Evolutionary conservation across 257 asterid species (phyloP).

Genomic region (Solanum gracilifrons): DNA sequence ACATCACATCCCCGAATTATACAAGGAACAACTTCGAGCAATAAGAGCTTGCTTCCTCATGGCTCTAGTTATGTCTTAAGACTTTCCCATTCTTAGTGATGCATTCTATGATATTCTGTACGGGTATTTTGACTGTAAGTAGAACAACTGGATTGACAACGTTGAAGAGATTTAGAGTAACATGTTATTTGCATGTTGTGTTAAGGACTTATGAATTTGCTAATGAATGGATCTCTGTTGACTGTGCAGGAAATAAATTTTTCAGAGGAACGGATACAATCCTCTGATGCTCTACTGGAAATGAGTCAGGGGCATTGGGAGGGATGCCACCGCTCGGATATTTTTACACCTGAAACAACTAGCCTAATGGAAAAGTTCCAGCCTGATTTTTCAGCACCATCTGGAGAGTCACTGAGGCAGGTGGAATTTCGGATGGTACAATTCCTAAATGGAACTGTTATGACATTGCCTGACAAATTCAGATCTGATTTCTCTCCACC

Average conservation of each 20-base stretch:
- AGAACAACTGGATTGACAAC: neutral
- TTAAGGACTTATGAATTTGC: neutral
- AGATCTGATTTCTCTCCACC: constrained; percentile 77
- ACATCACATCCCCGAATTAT: neutral
- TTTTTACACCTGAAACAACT: constrained; percentile 59
- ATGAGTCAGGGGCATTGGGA: constrained; percentile 99
- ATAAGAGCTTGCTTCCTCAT: neutral
- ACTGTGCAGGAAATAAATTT: constrained; percentile 66
- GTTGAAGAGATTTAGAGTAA: neutral
- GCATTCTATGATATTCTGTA: neutral
- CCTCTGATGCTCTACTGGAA: constrained; percentile 67
- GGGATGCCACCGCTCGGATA: constrained; percentile 76
- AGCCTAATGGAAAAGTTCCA: constrained; percentile 68
- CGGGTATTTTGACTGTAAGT: neutral
- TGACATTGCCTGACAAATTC: constrained; percentile 62
- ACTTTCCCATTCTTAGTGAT: neutral
- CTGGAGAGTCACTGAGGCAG: constrained; percentile 95
- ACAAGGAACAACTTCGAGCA: neutral
- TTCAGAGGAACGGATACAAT: constrained; percentile 69
- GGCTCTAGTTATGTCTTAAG: neutral
- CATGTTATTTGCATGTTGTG: neutral
- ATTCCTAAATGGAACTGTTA: constrained; percentile 60
- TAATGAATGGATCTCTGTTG: neutral
- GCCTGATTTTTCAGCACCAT: constrained; percentile 82
- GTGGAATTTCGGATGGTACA: constrained; percentile 92